Base-by-base conservation (phyloP, 495 filamentous ascomycete species). In the Thermothielavioides terrestris region DNA sequence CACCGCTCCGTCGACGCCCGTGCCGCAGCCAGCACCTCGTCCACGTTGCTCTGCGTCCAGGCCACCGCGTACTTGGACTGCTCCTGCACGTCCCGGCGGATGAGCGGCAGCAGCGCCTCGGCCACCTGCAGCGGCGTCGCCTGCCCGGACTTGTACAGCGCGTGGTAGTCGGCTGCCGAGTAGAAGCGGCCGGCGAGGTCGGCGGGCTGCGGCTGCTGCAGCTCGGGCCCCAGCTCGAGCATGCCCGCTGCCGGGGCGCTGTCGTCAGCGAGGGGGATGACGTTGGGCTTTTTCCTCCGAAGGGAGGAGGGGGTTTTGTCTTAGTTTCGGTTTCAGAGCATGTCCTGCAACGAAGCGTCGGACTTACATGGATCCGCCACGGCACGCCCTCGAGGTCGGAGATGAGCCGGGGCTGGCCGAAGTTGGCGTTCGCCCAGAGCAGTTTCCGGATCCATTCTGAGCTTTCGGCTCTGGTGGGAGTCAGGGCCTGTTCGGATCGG, bases 111-210 rank as follows among this genome's bases (percentile, higher is more conserved):
- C 34, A 95, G 64, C 0, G 78, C 72, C 61, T 87, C 77, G 11
- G 72, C 78, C 2, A 97, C 85, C 20, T 76, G 73, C 0, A 77
- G 70, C 0, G 91, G 91, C 0, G 88, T 91, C 32, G 83, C 57
- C 25, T 76, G 69, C 10, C 84, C 84, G 1, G 78, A 76, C 38
- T 73, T 71, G 65, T 87, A 97, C 7, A 83, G 74, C 21, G 74
- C 75, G 56, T 86, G 82, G 58, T 88, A 95, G 59, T 94, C 86
- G n/a, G 77, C 72, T 2, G 79, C 78, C 9, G 84, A 87, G 61
- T 81, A 77, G 61, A 86, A 86, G 14, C 72, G 69, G 7, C 67
- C 67, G 0, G 51, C 65, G 53, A 64, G 63, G 63, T 63, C 72
- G 40, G 52, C 46, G 10, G 65, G 58, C 30, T 62, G 62, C 12